Percentiles rank a stretch among this genome's conserved stretches.
Conservation (phyloP, 2,329 filamentous ascomycete species). For the Periglandula ipomoeae region DNA sequence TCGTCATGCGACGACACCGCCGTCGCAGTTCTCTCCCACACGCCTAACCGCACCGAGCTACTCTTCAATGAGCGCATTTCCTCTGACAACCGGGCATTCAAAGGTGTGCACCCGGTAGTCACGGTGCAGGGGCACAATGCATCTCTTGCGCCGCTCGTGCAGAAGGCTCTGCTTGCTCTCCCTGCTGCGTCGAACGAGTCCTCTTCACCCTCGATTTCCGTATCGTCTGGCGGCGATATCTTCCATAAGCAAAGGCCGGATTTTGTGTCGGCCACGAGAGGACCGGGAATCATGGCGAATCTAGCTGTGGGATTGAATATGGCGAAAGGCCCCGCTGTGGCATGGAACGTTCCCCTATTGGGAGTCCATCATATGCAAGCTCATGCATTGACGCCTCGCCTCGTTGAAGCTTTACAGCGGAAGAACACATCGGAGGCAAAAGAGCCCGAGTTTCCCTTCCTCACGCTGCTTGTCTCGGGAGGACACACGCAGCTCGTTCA, state of each 20-base stretch:
- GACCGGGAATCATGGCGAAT: conserved; percentile 79
- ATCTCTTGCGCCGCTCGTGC: conserved; percentile 59
- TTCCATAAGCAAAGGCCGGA: conserved; percentile 48
- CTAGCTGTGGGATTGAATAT: conserved; percentile 70
- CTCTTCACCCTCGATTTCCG: conserved; percentile 2
- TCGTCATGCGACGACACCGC: conserved; percentile 90
- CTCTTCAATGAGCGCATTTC: conserved; percentile 77
- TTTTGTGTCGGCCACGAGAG: conserved; percentile 81
- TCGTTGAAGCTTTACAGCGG: conserved; percentile 52
- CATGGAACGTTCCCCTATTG: conserved; percentile 74
- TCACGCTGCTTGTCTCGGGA: conserved; percentile 82
- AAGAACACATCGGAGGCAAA: conserved; percentile 1
- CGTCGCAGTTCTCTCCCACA: conserved; percentile 67
- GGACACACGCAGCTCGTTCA: conserved; percentile 84
- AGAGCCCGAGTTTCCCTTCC: conserved; percentile 65
- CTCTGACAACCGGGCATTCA: conserved; percentile 63
- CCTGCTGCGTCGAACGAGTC: conserved; percentile 16
- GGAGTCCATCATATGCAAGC: conserved; percentile 97
- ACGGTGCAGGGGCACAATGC: conserved; percentile 69
- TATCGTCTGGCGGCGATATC: not conserved
- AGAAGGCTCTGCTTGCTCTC: conserved; percentile 50
- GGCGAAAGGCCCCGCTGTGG: conserved; percentile 78
- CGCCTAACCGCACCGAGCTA: conserved; percentile 40
- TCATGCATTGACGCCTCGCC: conserved; percentile 78
- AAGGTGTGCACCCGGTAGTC: conserved; percentile 71